phyloP scores from a whole-genome alignment of 805 yeast species.

The Nakazawaea ishiwadae region DNA sequence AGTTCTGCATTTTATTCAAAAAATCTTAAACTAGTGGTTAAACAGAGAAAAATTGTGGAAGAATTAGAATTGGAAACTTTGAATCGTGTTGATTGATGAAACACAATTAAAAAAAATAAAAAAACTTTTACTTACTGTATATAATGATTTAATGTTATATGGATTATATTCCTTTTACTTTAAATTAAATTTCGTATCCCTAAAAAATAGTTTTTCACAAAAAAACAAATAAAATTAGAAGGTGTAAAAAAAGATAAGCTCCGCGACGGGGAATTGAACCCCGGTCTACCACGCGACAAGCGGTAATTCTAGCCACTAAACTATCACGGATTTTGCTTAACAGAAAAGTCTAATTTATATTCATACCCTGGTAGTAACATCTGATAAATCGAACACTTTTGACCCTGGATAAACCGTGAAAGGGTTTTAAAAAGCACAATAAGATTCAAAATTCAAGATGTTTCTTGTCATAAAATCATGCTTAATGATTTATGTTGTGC shows the following conservation, averaged over 20 bases:
- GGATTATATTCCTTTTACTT: too few relatives aligned
- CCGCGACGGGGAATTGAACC: constrained; percentile 15
- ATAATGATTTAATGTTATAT: not conserved
- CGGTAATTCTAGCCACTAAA: constrained; percentile 14
- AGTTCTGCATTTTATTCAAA: constrained; percentile 52
- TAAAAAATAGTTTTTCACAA: too few relatives aligned
- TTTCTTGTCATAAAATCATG: not conserved
- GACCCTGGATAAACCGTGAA: not conserved
- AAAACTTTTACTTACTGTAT: not conserved
- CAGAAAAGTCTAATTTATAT: not conserved
- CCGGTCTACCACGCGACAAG: constrained; percentile 14
- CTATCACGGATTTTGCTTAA: constrained; percentile 11
- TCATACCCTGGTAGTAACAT: not conserved
- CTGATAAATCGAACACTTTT: not conserved
- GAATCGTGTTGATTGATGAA: constrained; percentile 36
- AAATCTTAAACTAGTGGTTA: constrained; percentile 38
- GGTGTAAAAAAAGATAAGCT: constrained; percentile 8
- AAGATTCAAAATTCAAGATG: not conserved
- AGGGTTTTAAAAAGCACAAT: not conserved
- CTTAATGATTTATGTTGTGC: too few relatives aligned
- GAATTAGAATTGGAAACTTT: constrained; percentile 40
- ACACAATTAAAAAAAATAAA: too few relatives aligned
- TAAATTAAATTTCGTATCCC: too few relatives aligned
- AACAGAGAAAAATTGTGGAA: constrained; percentile 36
- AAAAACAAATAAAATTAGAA: not conserved